Conservation (phyloP, 768 basidiomycete species). For the Suillus paluster region DNA sequence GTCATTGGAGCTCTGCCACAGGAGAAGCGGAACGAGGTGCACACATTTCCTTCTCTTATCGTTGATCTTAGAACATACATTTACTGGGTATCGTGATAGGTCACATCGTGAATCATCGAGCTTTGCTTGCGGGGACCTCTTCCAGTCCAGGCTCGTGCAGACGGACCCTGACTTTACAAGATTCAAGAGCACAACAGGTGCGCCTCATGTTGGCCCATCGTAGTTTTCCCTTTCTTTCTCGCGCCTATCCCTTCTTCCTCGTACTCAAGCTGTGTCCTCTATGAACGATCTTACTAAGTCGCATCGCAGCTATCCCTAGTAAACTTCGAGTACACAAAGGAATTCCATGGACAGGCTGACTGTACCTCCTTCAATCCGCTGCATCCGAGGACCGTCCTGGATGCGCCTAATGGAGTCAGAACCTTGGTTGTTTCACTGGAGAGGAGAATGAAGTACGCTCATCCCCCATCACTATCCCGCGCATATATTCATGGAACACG, state of each 20-base stretch:
- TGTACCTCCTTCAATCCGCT: slow-evolving; percentile 81
- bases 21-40: slow-evolving; percentile 73
- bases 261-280: background rate
- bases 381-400: slow-evolving; percentile 65
- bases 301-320: slow-evolving; percentile 59
- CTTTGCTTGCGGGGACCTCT: slow-evolving; percentile 90
- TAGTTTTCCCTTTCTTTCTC: background rate
- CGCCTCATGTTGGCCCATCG: background rate
- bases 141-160: slow-evolving; percentile 92
- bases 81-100: slow-evolving; percentile 49
- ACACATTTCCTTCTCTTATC: slow-evolving; percentile 11
- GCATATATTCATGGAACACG: background rate
- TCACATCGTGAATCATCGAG: slow-evolving; percentile 79
- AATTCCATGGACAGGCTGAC: slow-evolving; percentile 92
- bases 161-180: slow-evolving; percentile 99
- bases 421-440: slow-evolving; percentile 89
- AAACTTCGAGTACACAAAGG: slow-evolving; percentile 87
- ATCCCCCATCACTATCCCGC: background rate
- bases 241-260: too few species aligned
- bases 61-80: background rate
- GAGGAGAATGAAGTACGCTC: slow-evolving; percentile 75
- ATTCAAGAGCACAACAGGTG: too few species aligned
- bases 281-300: slow-evolving; percentile 46
- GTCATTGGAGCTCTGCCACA: slow-evolving; percentile 59
- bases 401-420: slow-evolving; percentile 76